These are phyloP conservation scores for Paracamarosporium sp. DNA, from an alignment of 2,329 filamentous ascomycete genomes.

Conservation along the genomic window DNA sequence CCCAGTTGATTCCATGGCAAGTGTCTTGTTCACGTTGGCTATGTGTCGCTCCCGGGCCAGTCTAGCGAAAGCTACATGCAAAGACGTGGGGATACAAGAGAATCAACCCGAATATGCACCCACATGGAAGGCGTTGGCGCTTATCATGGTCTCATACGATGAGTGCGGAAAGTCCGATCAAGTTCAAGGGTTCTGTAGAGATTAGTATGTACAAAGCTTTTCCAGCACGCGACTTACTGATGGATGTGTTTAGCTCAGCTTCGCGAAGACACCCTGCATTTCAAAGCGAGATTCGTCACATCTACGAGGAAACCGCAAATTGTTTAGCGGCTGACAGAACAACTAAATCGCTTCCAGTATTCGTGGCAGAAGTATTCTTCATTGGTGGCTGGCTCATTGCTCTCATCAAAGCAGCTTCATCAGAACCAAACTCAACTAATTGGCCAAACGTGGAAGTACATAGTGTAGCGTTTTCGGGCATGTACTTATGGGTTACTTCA, in stretches of 20 bases:
- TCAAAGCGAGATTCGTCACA: constrained; percentile 16
- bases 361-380: constrained; percentile 24
- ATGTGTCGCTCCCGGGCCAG: constrained; percentile 15
- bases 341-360: constrained; percentile 21
- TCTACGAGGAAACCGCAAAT: constrained; percentile 23
- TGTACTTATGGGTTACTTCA: constrained; percentile 28
- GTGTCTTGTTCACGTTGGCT: constrained; percentile 21
- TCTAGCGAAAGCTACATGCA: constrained; percentile 17
- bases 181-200: constrained; percentile 7
- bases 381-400: constrained; percentile 26
- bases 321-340: constrained; percentile 21
- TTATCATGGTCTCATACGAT: constrained; percentile 29
- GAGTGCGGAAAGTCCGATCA: constrained; percentile 22
- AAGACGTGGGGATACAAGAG: constrained; percentile 2
- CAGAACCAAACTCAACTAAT: constrained; percentile 22
- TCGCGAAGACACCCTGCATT: constrained; percentile 9
- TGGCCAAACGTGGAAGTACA: constrained; percentile 28
- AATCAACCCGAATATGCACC: constrained; percentile 7
- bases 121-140: constrained; percentile 24
- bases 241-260: background rate
- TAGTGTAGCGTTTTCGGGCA: constrained; percentile 21
- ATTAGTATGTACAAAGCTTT: constrained; percentile 14
- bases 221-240: background rate
- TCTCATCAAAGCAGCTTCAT: constrained; percentile 22
- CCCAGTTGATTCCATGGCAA: constrained; percentile 24